Base-by-base conservation (phyloP, 140 eudicot species). In the Bidens hawaiensis region DNA sequence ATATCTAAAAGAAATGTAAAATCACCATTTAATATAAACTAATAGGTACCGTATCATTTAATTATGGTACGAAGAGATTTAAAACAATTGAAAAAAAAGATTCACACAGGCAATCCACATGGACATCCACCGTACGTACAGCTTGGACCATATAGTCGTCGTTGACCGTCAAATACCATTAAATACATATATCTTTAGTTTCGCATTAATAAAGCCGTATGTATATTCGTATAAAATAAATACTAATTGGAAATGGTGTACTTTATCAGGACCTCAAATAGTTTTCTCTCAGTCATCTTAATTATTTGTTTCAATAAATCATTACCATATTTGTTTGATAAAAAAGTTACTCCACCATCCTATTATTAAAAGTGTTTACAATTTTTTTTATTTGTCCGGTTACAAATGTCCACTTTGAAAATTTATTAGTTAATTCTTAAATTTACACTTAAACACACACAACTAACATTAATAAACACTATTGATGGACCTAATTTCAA, bases 61-160 rank as follows among this genome's bases (percentile, higher is more conserved):
- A 33, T 31, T 21, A 49, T n/a, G 47, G 63, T 51, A 36, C 47
- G 12, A 69, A 59, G 30, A 33, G 41, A 45, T 24, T 51, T 25
- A 19, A 24, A 41, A 50, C 27, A 36, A 58, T 58, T 59, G 43
- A 71, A 52, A 51, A n/a, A 47, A n/a, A 6, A 21, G 63, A 62
- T 52, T 42, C 36, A 22, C n/a, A 43, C 41, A 71, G 70, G 65
- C 70, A 52, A 71, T 51, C 56, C 77, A 72, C 77, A 72, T 72
- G 77, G 51, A 63, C 52, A 38, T 72, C 65, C 69, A 72, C 59
- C 71, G 66, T 72, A 72, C 71, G 66, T 72, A 72, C 77, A 72
- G 65, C 77, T 53, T 63, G 66, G 60, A 42, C 71, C 71, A 28
- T 24, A 15, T 23, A 64, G 5, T 25, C 24, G 17, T 55, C n/a